Evolutionary conservation across 805 yeast species (phyloP), one percentile per base, ranked within the genome.

Genomic region (Zygosaccharomyces kombuchaensis): DNA sequence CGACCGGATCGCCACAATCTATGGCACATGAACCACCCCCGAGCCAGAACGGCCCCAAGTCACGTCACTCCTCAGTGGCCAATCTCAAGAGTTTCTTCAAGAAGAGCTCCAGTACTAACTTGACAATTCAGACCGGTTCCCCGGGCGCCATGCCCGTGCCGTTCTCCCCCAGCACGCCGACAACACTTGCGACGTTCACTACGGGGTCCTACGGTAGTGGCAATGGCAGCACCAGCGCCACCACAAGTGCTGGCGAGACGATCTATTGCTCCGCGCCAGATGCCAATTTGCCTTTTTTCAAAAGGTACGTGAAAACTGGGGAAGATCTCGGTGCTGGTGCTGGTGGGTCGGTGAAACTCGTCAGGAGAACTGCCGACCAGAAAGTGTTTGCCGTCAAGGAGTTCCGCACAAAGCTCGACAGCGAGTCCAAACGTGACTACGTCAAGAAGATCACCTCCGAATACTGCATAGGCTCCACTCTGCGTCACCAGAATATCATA

Each of bases 281-380:
- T 64, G 58, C 66, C 23, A 54, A 53, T 6, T 47, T 70, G 37
- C 89, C 90, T 1, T 82, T 83, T 54, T 78, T 84, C 34, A 87
- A 84, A 59, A 72, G 89, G 54, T 89, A 88, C 64, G 78, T 84
- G 42, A 85, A 82, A 62, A 81, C 84, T 44, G 96, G 96, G 43
- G 91, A 88, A 51, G 85, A 79, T 47, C 73, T 90, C 39, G 97
- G 96, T 45, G 93, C 93, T 16, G 97, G 97, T 44, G 96, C 96
- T 2, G 97, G 97, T 40, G 97, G 97, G 3, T 77, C 84, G 12
- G 97, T 90, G 27, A 80, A 81, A 57, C 71, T 89, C 40, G 83
- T 87, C 37, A 81, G 74, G 43, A 69, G 96, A 54, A 66, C 77
- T 3, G 66, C 76, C 1, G 96, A 89, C 66, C 69, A 72, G 25